These are phyloP conservation scores for Centella asiatica DNA, from an alignment of 129 eudicot genomes.

Conservation along the genomic window DNA sequence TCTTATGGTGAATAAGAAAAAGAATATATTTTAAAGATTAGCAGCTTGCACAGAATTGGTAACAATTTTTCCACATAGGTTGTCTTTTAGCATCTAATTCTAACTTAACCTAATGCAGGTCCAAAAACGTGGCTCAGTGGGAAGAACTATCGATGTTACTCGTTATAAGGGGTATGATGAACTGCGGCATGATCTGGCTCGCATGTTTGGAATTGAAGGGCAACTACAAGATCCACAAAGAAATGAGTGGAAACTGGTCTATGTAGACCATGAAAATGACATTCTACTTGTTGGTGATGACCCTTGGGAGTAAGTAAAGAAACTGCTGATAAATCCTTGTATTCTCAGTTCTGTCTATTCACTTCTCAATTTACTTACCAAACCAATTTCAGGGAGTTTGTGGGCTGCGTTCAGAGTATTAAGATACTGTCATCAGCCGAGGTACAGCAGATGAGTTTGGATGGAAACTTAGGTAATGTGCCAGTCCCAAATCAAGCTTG, in stretches of 20 bases:
- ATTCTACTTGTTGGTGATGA: constrained; percentile 88
- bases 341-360: not conserved
- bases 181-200: constrained; percentile 77
- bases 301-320: constrained; percentile 90
- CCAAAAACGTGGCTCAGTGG: constrained; percentile 94
- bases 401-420: constrained; percentile 92
- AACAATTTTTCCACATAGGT: not conserved
- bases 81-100: constrained; percentile 4
- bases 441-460: constrained; percentile 97
- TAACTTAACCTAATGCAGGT: constrained; percentile 34
- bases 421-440: constrained; percentile 84
- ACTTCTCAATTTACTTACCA: not conserved
- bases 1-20: not conserved
- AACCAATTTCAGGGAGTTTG: constrained; percentile 64
- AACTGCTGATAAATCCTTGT: not conserved
- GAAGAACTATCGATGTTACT: constrained; percentile 89
- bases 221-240: constrained; percentile 71
- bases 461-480: constrained; percentile 67
- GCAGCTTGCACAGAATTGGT: not conserved
- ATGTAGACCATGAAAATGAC: constrained; percentile 92
- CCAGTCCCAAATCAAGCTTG: constrained; percentile 68
- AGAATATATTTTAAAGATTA: not conserved
- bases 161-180: constrained; percentile 89
- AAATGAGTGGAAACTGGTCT: constrained; percentile 86
- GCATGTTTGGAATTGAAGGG: constrained; percentile 94